Base-by-base conservation (phyloP, 2,329 filamentous ascomycete species). In the Xylaria sp. region DNA sequence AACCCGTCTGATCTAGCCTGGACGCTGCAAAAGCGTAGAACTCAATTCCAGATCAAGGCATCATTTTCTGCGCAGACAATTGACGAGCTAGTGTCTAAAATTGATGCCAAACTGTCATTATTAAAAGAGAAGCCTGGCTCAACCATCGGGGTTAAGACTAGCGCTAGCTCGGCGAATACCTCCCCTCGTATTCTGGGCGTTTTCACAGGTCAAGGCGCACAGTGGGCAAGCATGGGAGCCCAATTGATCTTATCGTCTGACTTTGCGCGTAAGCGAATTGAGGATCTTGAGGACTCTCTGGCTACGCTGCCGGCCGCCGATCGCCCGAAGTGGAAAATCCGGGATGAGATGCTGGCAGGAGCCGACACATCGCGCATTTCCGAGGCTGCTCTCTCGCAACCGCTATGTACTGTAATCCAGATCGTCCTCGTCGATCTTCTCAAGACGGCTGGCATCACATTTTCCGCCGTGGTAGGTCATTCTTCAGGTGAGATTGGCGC, bases 401-500 rank as follows among this genome's bases (percentile, higher is more conserved):
- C 74, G 0, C 60, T 75, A 1, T 75, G 73, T 27, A 75, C 74
- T 2, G 75, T 73, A 5, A 10, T 76, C 3, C 73, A 75, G 47
- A 65, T 76, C n/a, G 51, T 67, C 1, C 55, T 75, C 0, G 71
- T 75, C 0, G 65, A 75, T n/a, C 54, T 71, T 3, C 51, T 76
- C 0, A 37, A 44, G 0, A 10, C 37, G 1, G 65, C 67, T 18
- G 69, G 65, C 2, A 60, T 76, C 12, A 50, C 32, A 1, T 69
- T 73, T 3, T 40, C 35, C 37, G 62, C 71, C 0, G 73, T 75
- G 0, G 69, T 76, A 3, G 75, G 75, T 0, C 75, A 76, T 27
- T 76, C 74, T 0, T 82, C 80, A 3, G 83, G 83, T 3, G 83
- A 84, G 66, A 84, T 84, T 25, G 82, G 78, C 0, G 83, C 82